Percentiles rank a stretch among this genome's conserved stretches.
Evolutionary conservation across 1,284 basidiomycete genomes (phyloP).

Genomic region (Leccinum pachyderme): DNA sequence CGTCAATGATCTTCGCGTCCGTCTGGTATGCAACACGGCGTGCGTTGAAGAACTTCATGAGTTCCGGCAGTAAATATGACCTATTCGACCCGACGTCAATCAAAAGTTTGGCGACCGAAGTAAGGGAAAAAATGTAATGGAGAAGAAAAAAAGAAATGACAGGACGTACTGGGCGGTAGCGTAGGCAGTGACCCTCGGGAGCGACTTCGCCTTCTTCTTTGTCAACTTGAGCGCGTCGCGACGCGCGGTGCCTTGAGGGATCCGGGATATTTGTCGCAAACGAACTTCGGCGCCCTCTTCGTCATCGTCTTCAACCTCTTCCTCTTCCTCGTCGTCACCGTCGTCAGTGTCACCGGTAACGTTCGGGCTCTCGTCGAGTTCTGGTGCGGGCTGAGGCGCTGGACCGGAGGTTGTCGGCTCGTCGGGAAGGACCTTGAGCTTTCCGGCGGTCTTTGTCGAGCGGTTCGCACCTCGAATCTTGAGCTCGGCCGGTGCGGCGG

Average conservation of each 20-base stretch:
- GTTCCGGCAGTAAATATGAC: slow-evolving; percentile 84
- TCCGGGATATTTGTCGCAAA: slow-evolving; percentile 87
- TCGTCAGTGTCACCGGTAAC: slow-evolving; percentile 68
- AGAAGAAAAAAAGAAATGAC: not conserved
- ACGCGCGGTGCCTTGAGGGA: slow-evolving; percentile 91
- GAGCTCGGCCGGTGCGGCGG: slow-evolving; percentile 29
- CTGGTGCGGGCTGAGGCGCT: slow-evolving; percentile 45
- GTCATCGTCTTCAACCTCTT: slow-evolving; percentile 62
- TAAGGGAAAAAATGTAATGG: not conserved
- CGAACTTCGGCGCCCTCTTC: slow-evolving; percentile 67
- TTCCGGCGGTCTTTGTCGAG: slow-evolving; percentile 84
- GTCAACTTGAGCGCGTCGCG: slow-evolving; percentile 88
- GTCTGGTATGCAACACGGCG: slow-evolving; percentile 81
- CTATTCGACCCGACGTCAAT: slow-evolving; percentile 38
- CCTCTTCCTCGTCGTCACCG: slow-evolving; percentile 73
- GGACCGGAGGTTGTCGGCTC: slow-evolving; percentile 81
- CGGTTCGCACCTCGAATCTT: slow-evolving; percentile 73
- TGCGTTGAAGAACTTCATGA: slow-evolving; percentile 87
- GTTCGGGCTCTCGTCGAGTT: slow-evolving; percentile 47
- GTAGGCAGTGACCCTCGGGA: slow-evolving; percentile 95
- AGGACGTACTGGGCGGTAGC: slow-evolving; percentile 80
- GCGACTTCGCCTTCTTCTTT: slow-evolving; percentile 89
- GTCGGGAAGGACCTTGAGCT: slow-evolving; percentile 92
- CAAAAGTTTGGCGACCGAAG: not conserved
- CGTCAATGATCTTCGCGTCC: slow-evolving; percentile 77